Evolutionary conservation across 176 grass and related monocot genomes (phyloP).

Genomic region (Melocanna baccifera): DNA sequence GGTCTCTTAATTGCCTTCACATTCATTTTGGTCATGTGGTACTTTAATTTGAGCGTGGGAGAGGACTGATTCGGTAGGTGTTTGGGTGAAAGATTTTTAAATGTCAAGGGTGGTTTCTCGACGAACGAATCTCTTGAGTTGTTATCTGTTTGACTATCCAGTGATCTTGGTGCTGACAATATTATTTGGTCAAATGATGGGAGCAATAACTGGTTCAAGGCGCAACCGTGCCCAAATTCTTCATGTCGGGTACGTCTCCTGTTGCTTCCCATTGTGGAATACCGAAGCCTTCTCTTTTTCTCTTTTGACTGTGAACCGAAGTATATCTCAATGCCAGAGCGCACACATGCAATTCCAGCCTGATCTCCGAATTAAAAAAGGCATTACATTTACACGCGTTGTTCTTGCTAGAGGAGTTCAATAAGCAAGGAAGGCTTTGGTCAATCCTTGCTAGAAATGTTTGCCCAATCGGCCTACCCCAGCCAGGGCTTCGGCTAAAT

Average conservation of each 20-base stretch:
- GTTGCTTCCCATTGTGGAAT: not conserved
- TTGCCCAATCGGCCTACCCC: not conserved
- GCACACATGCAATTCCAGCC: not conserved
- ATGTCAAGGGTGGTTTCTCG: not conserved
- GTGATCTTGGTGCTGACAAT: not conserved
- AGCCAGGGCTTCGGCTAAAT: not conserved
- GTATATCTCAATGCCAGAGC: not conserved
- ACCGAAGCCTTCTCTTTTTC: not conserved
- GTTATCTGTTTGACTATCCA: not conserved
- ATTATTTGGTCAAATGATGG: too few species aligned
- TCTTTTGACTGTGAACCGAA: not conserved
- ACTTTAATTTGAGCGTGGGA: not conserved
- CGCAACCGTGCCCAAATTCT: not conserved
- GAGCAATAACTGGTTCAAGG: not conserved
- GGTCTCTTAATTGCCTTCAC: too few species aligned
- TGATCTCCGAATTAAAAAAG: not conserved
- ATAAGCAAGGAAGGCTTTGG: not conserved
- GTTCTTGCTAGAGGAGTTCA: not conserved
- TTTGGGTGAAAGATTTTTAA: not conserved
- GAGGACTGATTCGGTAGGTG: not conserved
- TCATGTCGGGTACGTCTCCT: not conserved
- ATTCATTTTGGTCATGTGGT: not conserved
- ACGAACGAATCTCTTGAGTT: not conserved
- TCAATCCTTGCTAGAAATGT: not conserved
- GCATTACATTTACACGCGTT: too few species aligned